Evolutionary conservation across 441 rosid genomes (phyloP), one percentile per base, ranked within the genome.

Genomic region (Eutrema salsugineum): DNA sequence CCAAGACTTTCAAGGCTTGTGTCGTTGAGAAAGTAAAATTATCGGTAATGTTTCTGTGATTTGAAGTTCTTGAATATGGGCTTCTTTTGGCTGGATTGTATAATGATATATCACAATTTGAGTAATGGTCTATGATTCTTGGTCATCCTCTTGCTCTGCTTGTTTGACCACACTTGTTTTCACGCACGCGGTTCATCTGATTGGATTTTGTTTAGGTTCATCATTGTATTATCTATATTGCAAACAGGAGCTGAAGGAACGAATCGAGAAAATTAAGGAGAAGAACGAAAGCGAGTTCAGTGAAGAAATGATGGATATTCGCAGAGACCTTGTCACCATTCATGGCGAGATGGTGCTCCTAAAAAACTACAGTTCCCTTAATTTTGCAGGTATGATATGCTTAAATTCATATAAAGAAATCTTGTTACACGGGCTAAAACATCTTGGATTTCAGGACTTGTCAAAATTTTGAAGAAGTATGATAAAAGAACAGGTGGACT

Each of bases 331-430:
- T 48, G 99, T 94, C 19, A 87, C 86, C 53, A 91, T 94, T 73
- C 99, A 94, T 44, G 97, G 99, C 61, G 91, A 94, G 83, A 91
- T 94, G 99, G 97, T 91, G 72, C 97, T 94, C 66, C 86, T 94
- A 0, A 90, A 94, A 85, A 94, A 90, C 76, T 94, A 94, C 70
- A 91, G 99, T 80, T 89, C 99, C 77, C 84, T 94, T 8, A 94
- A 94, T 73, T 91, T 93, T 78, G 96, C 96, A 79, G 98, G 95
- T 89, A 78, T 43, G 11, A 24, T 16, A 11, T 9, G 22, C 17
- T 3, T 28, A 8, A 5, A 19, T 17, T 24, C 3, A 8, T 6
- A 1, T 14, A n/a, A 0, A 19, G 14, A 11, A 33, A 55, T 5
- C 33, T 30, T 30, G 6, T 30, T 30, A 28, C 32, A 28, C 8